Evolutionary conservation across 306 rosid genomes (phyloP), one percentile per base, ranked within the genome.

Genomic region (Dalbergia cultrata): DNA sequence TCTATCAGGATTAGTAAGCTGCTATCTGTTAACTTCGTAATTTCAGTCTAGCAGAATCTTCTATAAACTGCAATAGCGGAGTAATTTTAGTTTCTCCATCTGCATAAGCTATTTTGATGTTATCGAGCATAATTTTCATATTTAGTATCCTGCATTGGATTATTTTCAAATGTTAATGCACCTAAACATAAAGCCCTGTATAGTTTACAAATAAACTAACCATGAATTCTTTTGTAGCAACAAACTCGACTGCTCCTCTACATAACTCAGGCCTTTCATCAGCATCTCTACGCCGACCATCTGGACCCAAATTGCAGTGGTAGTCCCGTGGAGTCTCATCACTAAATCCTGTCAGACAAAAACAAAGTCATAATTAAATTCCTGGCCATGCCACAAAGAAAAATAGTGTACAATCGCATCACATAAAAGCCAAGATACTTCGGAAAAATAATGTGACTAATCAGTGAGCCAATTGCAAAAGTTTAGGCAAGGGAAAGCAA

Each of bases 281-380:
- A 61, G 93, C 98, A 89, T 95, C 99, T 80, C 99, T 88, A 41
- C 98, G 95, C 66, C 97, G 89, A 81, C 99, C 98, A 85, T 95
- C 99, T 71, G 99, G 99, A 72, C 99, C 99, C 41, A 95, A 89
- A 82, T 95, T 95, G 89, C 99, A 95, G 87, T 90, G 98, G 91
- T 95, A 95, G 83, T 95, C 98, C 82, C 91, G 96, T 35, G 99
- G 99, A 74, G 99, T 95, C 75, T 95, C 99, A 75, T 95, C 98
- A 89, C 96, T 89, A 87, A 90, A 95, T 79, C 99, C 98, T 93
- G 90, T 67, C 79, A 81, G 81, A 86, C 72, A 83, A 61, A 70
- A 59, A 61, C 41, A 54, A 11, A 83, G 22, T 61, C 60, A 80
- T 52, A 76, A 66, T 18, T 63, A 69, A 31, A 53, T 22, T 35